Evolutionary conservation across 306 rosid species (phyloP), one percentile per base, ranked within the genome.

Genomic region (Prunus mongolica): DNA sequence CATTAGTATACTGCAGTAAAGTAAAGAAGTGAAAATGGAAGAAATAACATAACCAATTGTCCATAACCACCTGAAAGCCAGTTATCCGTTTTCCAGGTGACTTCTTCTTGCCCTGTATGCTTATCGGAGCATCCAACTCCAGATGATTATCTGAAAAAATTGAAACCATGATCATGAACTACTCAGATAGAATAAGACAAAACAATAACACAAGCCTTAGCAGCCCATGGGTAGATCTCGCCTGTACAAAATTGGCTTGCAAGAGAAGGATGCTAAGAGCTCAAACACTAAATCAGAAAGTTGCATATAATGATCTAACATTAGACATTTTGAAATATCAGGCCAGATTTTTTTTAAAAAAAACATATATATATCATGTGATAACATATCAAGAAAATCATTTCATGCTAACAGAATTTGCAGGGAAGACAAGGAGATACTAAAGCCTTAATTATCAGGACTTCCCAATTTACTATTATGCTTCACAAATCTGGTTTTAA

Each of bases 91-190:
- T 91, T 57, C 88, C 87, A 0, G 77, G 73, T 6, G 93, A 75
- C 89, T 91, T 91, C 93, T 82, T 91, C 79, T 89, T 91, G 45
- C 90, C 89, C 63, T 77, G 80, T 79, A 89, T 81, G 74, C 78
- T 69, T 73, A 89, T 45, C 80, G 82, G 89, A 81, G 82, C 76
- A 81, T 82, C 89, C 83, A 86, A 72, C 75, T 84, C 82, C 87
- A 85, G 76, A 75, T 82, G 90, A 73, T 79, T 61, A 85, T 82
- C 93, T 88, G 79, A 69, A 83, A 44, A 60, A n/a, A 78, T 22
- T 49, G 68, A 75, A 81, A 85, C 73, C 73, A 18, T 0, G 30
- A 78, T 47, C 58, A 61, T 2, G 1, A 65, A 46, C 77, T 16
- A 73, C 9, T 32, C 18, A 41, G 3, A 74, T 2, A 72, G 73